Conservation (phyloP, 192 early-diverging fungal species). For the Coemansia sp. region DNA sequence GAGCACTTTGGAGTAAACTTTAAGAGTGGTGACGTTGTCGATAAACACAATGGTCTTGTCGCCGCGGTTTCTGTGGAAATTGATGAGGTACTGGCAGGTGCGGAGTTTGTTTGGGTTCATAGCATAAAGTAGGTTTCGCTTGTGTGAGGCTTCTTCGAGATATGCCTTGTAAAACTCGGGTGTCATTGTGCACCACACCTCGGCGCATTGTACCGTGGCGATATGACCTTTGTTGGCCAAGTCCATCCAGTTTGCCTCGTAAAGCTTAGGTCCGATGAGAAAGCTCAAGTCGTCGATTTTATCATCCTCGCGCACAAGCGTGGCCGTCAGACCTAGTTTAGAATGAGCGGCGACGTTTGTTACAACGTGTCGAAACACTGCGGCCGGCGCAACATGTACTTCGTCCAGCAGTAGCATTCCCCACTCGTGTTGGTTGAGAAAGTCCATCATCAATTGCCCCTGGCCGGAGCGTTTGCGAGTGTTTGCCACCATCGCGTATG, state of each 20-base stretch:
- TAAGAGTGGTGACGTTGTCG: slow-evolving; percentile 96
- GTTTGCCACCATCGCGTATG: slow-evolving; percentile 96
- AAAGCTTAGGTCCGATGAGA: slow-evolving; percentile 98
- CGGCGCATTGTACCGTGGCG: slow-evolving; percentile 97
- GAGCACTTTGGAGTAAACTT: slow-evolving; percentile 84
- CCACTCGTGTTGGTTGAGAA: slow-evolving; percentile 90
- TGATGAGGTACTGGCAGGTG: slow-evolving; percentile 95
- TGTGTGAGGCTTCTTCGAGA: slow-evolving; percentile 77
- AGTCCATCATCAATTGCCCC: slow-evolving; percentile 94
- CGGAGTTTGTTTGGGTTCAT: slow-evolving; percentile 99
- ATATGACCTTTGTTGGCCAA: slow-evolving; percentile 94
- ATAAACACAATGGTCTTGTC: slow-evolving; percentile 99
- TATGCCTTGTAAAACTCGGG: slow-evolving; percentile 96
- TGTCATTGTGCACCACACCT: slow-evolving; percentile 99
- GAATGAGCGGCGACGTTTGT: slow-evolving; percentile 90
- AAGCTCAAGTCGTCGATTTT: slow-evolving; percentile 98
- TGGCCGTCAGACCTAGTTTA: slow-evolving; percentile 97
- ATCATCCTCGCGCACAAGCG: slow-evolving; percentile 97
- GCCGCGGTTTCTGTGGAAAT: slow-evolving; percentile 89
- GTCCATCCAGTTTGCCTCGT: slow-evolving; percentile 99
- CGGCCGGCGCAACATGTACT: slow-evolving; percentile 97
- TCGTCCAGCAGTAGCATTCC: slow-evolving; percentile 97
- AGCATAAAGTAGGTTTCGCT: slow-evolving; percentile 82
- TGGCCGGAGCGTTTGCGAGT: slow-evolving; percentile 91
- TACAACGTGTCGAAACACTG: slow-evolving; percentile 93